Percentiles rank a stretch among this genome's conserved stretches.
phyloP scores from a whole-genome alignment of 495 filamentous ascomycete genomes.

The Penicillium maclennaniae region DNA sequence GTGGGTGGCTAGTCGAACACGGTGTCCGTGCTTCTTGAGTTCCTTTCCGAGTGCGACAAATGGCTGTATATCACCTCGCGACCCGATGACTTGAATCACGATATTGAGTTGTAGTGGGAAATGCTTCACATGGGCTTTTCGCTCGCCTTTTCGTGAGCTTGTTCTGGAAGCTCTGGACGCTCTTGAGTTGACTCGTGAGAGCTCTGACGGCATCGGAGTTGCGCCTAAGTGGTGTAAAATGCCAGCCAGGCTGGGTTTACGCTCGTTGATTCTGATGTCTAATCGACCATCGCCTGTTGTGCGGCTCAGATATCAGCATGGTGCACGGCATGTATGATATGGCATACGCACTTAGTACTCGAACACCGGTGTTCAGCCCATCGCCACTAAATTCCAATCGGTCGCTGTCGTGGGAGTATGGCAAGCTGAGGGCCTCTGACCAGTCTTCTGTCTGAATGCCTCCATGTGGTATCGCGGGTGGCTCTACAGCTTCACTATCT shows the following conservation, averaged over 20 bases:
- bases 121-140: conserved; percentile 56
- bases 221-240: conserved; percentile 16
- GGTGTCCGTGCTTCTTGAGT: conserved; percentile 65
- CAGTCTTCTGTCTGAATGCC: conserved; percentile 15
- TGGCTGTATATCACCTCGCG: conserved; percentile 77
- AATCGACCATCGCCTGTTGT: conserved; percentile 23
- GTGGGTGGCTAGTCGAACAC: conserved; percentile 77
- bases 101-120: conserved; percentile 61
- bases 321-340: not conserved
- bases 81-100: conserved; percentile 78
- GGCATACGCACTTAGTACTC: conserved; percentile 15
- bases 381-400: conserved; percentile 15
- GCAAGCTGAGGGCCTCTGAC: conserved; percentile 5
- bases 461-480: not conserved
- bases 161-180: not conserved
- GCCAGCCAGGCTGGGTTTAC: conserved; percentile 21
- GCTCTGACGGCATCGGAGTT: conserved; percentile 10
- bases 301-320: not conserved
- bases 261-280: conserved; percentile 26
- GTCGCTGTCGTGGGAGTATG: not conserved
- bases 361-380: conserved; percentile 24
- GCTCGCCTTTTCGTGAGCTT: conserved; percentile 43
- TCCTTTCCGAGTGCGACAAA: conserved; percentile 66
- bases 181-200: conserved; percentile 2
- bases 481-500: conserved; percentile 1